Base-by-base conservation (phyloP, 371 early-diverging fungal species). In the Mucor plumbeus region DNA sequence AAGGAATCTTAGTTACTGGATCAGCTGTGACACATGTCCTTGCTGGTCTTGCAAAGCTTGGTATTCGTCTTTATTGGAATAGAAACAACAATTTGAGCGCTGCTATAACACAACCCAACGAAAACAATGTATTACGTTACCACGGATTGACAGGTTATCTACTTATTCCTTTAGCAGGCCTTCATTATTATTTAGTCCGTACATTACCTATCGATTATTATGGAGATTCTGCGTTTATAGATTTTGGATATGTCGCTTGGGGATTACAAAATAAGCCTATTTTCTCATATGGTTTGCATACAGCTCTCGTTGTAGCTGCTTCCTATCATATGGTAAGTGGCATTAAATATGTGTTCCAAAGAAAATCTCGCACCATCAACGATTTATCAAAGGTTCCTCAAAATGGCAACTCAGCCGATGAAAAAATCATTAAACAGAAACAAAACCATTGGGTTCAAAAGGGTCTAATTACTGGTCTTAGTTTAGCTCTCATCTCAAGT, bases 371-470 rank as follows among this genome's bases (percentile, higher is more conserved):
- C 7, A 15, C 56, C 9, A 17, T 19, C 17, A 17, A 21, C 7
- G 19, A 47, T 21, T 31, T 5, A 31, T 0, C 36, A 15, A 59
- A 62, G 11, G 59, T 58, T 11, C 39, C 69, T 50, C 43, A 35
- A 43, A 59, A 61, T 43, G 57, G 58, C n/a, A 9, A 8, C 4
- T 19, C 50, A 50, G 54, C 40, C 11, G 56, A 54, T 34, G 58
- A 61, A 50, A 43, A 60, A 47, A 36, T 17, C 7, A 56, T 36
- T 26, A 59, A 36, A 31, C 15, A 31, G 61, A 48, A 56, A 9
- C 93, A 94, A 77, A 89, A 84, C 44, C 76, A 93, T 13, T 87
- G 91, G 14, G 87, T 94, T 74, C 89, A 89, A 65, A 74, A 92
- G 41, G 93, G 95, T 9, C 84, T 91, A 15, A 88, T 93, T 11